Evolutionary conservation across 164 flowering plant species (phyloP).

Genomic region (Vitis labrusca): DNA sequence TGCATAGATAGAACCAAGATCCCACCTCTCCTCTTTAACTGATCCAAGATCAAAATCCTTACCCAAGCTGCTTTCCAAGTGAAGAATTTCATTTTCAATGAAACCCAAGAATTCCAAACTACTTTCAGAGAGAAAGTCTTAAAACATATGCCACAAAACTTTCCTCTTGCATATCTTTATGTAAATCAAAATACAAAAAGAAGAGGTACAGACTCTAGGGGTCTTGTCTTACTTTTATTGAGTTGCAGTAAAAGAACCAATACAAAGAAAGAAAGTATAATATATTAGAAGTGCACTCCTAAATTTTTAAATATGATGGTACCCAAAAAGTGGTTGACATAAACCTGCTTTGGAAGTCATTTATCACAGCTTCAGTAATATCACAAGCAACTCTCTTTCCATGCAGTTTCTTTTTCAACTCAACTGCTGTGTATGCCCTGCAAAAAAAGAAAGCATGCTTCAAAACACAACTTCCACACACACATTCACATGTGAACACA

Average conservation of each 20-base stretch:
- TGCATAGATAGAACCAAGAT: too few species aligned
- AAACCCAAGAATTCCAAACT: too few species aligned
- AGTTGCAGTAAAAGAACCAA: neutral
- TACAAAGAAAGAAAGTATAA: neutral
- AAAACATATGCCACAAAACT: too few species aligned
- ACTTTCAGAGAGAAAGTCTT: too few species aligned
- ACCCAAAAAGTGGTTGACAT: neutral
- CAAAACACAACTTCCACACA: neutral
- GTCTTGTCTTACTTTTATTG: neutral
- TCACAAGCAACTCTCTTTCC: slow-evolving; percentile 49
- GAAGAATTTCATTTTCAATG: too few species aligned
- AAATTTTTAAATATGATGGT: neutral
- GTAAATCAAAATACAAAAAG: too few species aligned
- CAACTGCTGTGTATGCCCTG: slow-evolving; percentile 74
- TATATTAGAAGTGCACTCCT: neutral
- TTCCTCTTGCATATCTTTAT: too few species aligned
- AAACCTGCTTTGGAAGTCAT: slow-evolving; percentile 61
- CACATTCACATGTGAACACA: neutral
- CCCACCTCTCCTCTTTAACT: too few species aligned
- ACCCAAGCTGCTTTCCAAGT: too few species aligned
- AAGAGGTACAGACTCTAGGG: too few species aligned
- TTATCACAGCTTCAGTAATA: slow-evolving; percentile 46
- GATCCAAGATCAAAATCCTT: too few species aligned
- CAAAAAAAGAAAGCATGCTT: slow-evolving; percentile 6
- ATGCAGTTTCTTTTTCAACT: slow-evolving; percentile 74